Base-by-base conservation (phyloP, 2,329 filamentous ascomycete genomes). In the Pseudohalonectria lignicola region DNA sequence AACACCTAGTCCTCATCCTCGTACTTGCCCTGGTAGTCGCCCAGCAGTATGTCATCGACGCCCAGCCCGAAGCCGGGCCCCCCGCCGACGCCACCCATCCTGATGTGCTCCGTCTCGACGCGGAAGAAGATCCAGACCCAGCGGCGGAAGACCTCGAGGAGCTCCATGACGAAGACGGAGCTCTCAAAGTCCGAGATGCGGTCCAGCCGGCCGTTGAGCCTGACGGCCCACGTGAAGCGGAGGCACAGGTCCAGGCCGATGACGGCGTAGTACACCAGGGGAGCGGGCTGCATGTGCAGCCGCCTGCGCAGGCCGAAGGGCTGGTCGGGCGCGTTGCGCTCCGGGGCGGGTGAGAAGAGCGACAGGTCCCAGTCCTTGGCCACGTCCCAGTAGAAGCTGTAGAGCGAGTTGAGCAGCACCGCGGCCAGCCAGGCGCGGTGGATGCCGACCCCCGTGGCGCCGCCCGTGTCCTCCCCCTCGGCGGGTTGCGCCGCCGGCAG, bases 311-410 rank as follows among this genome's bases (percentile, higher is more conserved):
- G 67, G 2, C 85, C 92, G 0, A 85, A 90, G 0, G 86, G 76
- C 49, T 88, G 74, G 19, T 82, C 75, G 2, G 71, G 70, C 10
- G 71, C 68, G 46, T 68, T 67, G 45, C 81, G 74, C 44, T 75
- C 67, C 28, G 60, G 61, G 12, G 63, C 56, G 2, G 67, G 56
- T 3, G 81, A 75, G 53, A 96, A 84, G 12, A 96, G 69, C 0
- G 82, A 85, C 44, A 98, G 69, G 54, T 96, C 92, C 92, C 92
- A 98, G 66, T 98, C 92, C 63, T 88, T 92, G 39, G 86, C 73
- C 21, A 96, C 79, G 52, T 98, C 92, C 92, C 92, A 98, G 68
- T 92, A 98, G 65, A 96, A 96, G n/a, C 83, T 87, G 62, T 94
- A 98, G 32, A 83, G 67, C 12, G 86, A 93, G 59, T 98, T 95